Base-by-base conservation (phyloP, 768 basidiomycete genomes). In the Mycena pura region DNA sequence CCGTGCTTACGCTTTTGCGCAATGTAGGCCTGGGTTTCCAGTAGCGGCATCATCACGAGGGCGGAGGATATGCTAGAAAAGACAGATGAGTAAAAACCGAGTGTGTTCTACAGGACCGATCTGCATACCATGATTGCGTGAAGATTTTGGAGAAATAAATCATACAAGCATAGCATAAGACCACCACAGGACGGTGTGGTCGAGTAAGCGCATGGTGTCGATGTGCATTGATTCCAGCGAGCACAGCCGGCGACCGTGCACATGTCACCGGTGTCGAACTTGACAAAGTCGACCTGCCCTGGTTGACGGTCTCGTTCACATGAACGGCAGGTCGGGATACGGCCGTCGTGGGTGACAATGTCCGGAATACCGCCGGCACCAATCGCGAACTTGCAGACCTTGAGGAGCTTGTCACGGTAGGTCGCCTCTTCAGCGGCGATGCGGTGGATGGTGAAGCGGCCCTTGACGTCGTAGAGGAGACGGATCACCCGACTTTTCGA, bases 401-500 rank as follows among this genome's bases (percentile, higher is more conserved):
- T 95, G 75, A 93, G 85, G 73, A 99, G 93, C 80, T 98, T 98
- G 88, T n/a, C n/a, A n/a, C n/a, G n/a, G n/a, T 95, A 98, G 70
- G 84, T 82, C 47, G 96, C 95, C 79, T 99, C 97, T 80, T 99
- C 97, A 39, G 91, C 86, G 54, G 95, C 95, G 86, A 99, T 99
- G 72, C 97, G 94, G 85, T 99, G 97, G 77, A 99, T 96, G 68
- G 95, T 92, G 85, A 99, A 99, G 69, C 97, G 97, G 69, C 97
- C 97, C 84, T 99, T 99, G 80, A 99, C 90, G 76, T 99, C 97
- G 85, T 99, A 99, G 40, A 99, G 85, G 62, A 99, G 87, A 78
- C 97, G 96, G 91, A 99, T 99, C 97, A 80, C 91, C 93, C 25
- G 96, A 98, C 78, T 97, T 96, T 80, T 99, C 96, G 65, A 99